Percentiles rank a stretch among this genome's conserved stretches.
Evolutionary conservation across 768 basidiomycete species (phyloP).

Genomic region (Brasilioporus rufonigricans): DNA sequence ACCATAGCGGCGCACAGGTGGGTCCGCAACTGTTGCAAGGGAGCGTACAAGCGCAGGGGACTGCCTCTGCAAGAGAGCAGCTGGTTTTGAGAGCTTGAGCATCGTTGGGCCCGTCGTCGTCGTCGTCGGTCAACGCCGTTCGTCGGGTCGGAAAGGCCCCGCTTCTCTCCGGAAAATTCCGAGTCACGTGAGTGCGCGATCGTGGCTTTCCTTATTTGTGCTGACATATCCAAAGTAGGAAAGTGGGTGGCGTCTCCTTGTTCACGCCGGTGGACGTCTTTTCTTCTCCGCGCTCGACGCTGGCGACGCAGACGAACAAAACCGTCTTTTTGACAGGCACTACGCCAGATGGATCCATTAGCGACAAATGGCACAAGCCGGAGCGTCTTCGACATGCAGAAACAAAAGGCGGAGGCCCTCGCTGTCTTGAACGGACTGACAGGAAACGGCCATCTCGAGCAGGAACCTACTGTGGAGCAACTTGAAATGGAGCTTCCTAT

Average conservation of each 20-base stretch:
- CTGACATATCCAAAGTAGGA: constrained; percentile 12
- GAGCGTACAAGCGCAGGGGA: constrained; percentile 18
- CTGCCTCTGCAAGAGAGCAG: constrained; percentile 20
- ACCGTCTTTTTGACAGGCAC: not conserved
- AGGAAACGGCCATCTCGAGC: constrained; percentile 36
- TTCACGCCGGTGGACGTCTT: constrained; percentile 18
- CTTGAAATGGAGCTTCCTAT: constrained; percentile 73
- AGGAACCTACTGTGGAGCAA: constrained; percentile 46
- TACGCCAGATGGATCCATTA: constrained; percentile 14
- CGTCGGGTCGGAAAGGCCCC: not conserved
- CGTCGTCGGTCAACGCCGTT: constrained; percentile 4
- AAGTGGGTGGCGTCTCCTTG: constrained; percentile 9
- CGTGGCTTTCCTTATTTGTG: constrained; percentile 2
- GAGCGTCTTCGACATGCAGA: constrained; percentile 24
- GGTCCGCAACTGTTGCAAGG: constrained; percentile 74
- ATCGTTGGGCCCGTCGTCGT: constrained; percentile 19
- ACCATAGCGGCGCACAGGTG: constrained; percentile 90
- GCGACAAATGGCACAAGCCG: constrained; percentile 14
- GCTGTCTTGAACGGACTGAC: constrained; percentile 28
- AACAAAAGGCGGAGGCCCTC: constrained; percentile 31
- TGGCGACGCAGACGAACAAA: constrained; percentile 1
- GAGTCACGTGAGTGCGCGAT: constrained; percentile 11
- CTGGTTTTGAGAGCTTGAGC: constrained; percentile 29
- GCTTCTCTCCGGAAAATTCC: constrained; percentile 17
- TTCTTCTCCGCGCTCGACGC: constrained; percentile 1